Evolutionary conservation across 139 green algal species (phyloP).

Genomic region (Coelastrella sp.): DNA sequence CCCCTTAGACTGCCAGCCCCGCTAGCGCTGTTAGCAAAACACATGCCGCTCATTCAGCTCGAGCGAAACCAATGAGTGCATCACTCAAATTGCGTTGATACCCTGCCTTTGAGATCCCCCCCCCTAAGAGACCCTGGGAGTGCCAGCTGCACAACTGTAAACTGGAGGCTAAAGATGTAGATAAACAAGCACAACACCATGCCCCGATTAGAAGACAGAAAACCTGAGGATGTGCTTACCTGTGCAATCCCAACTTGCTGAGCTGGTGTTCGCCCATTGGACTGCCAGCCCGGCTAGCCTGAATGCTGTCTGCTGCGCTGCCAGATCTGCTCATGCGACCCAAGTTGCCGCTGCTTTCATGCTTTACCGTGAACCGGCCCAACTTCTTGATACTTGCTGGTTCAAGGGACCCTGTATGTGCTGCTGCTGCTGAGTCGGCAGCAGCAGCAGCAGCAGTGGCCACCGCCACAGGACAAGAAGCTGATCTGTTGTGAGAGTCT

Average conservation of each 20-base stretch:
- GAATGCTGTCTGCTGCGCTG: not conserved
- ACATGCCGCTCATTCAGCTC: no score
- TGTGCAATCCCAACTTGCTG: slow-evolving; percentile 7
- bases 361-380: slow-evolving; percentile 24
- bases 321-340: not conserved
- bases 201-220: not conserved
- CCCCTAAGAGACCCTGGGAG: no score
- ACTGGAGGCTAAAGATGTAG: no score
- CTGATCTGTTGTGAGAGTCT: no score
- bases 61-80: no score
- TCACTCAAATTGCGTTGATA: no score
- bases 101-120: no score
- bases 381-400: slow-evolving; percentile 36
- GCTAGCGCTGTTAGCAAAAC: not conserved
- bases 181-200: not conserved
- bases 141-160: no score
- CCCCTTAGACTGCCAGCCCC: slow-evolving; percentile 11
- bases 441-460: slow-evolving; percentile 28
- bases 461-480: not conserved
- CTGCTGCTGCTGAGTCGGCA: not conserved
- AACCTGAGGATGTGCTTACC: not conserved
- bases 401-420: not conserved
- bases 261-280: not conserved
- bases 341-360: slow-evolving; percentile 4
- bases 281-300: slow-evolving; percentile 27